Conservation (phyloP, 768 basidiomycete species). For the Gymnopilus dilepis region DNA sequence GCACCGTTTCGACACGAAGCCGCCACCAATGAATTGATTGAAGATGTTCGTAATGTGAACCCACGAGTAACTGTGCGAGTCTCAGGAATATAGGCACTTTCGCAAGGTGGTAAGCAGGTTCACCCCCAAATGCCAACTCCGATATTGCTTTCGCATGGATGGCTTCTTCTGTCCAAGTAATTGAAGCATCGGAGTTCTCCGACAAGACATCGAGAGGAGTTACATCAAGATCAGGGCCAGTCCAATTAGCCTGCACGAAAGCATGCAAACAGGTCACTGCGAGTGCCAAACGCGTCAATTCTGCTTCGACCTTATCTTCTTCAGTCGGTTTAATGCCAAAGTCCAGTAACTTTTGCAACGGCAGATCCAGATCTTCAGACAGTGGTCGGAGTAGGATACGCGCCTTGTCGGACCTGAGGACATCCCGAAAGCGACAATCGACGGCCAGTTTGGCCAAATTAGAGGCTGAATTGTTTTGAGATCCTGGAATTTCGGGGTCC, state of each 20-base stretch:
- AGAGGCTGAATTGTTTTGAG: constrained; percentile 22
- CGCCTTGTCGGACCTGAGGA: constrained; percentile 51
- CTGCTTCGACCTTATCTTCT: constrained; percentile 46
- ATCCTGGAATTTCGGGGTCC: constrained; percentile 32
- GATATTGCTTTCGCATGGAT: constrained; percentile 72
- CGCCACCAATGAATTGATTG: constrained; percentile 77
- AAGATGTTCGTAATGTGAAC: constrained; percentile 52
- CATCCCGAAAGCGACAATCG: constrained; percentile 62
- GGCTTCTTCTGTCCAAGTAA: constrained; percentile 44
- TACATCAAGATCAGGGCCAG: constrained; percentile 84
- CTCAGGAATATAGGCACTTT: constrained; percentile 71
- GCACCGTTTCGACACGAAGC: constrained; percentile 73
- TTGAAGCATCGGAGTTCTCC: constrained; percentile 29
- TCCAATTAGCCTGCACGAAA: constrained; percentile 96
- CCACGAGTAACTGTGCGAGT: constrained; percentile 74
- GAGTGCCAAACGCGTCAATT: constrained; percentile 63
- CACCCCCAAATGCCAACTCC: constrained; percentile 83
- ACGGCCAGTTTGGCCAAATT: constrained; percentile 60
- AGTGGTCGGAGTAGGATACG: constrained; percentile 42
- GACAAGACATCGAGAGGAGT: constrained; percentile 48
- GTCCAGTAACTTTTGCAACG: constrained; percentile 46
- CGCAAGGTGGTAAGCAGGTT: constrained; percentile 95
- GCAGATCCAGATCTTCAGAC: constrained; percentile 31
- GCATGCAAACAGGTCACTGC: constrained; percentile 86
- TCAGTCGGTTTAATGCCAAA: constrained; percentile 23